phyloP scores from a whole-genome alignment of 208 protist genomes.

The Entamoeba histolytica region DNA sequence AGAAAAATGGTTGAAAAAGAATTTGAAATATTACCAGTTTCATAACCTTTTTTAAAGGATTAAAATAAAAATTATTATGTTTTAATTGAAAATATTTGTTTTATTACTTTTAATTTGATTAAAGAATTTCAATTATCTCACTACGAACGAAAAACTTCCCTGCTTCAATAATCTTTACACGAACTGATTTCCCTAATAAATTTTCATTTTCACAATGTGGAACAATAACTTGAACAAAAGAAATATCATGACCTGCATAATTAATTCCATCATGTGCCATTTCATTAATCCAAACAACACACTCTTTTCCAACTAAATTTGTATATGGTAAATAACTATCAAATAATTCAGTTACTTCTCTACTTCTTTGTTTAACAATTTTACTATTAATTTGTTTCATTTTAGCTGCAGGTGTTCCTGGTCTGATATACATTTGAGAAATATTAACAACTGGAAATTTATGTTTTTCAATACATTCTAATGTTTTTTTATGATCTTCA shows the following conservation, averaged over 20 bases:
- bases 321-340: neutral
- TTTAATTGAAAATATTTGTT: too few relatives aligned
- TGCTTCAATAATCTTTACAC: neutral
- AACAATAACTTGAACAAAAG: neutral
- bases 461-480: neutral
- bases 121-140: neutral
- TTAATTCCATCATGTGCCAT: neutral
- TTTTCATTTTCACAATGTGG: neutral
- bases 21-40: too few relatives aligned
- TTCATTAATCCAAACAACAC: neutral
- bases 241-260: neutral
- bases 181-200: neutral
- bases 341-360: neutral
- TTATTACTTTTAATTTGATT: neutral
- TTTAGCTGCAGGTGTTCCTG: neutral
- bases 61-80: too few relatives aligned
- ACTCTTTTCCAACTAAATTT: neutral
- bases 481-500: constrained; percentile 8
- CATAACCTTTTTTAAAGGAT: too few relatives aligned
- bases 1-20: too few relatives aligned
- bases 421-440: constrained; percentile 2
- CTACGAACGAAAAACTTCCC: neutral
- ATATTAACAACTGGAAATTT: constrained; percentile 1
- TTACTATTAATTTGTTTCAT: neutral
- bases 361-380: neutral